Base-by-base conservation (phyloP, 208 protist genomes). In the Entamoeba dispar region DNA sequence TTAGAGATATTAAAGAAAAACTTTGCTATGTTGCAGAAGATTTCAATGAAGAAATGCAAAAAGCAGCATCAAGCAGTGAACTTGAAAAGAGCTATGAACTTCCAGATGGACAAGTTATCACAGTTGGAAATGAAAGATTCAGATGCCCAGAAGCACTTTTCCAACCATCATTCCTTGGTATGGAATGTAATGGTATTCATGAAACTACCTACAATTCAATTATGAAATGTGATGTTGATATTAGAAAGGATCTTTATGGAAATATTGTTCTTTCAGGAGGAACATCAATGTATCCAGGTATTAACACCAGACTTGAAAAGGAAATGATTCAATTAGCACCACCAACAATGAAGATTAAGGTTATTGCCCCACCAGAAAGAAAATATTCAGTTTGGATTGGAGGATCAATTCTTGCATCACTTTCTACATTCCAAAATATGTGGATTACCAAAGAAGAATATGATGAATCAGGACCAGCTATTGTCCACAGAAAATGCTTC, bases 331-430 rank as follows among this genome's bases (percentile, higher is more conserved):
- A n/a, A n/a, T n/a, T n/a, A n/a, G n/a, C n/a, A n/a, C n/a, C n/a
- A n/a, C n/a, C n/a, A n/a, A n/a, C n/a, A n/a, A n/a, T n/a, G n/a
- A n/a, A n/a, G 38, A 50, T 94, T 6, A 93, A 94, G 61, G 93
- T 94, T 93, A 91, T 92, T 92, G 92, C 93, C 4, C 61, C 93
- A 47, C 93, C 93, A 50, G 93, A 94, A 34, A 12, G 93, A 51
- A 94, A 94, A 55, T 94, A 86, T 5, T 90, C 50, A n/a, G 93
- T 91, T 91, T 94, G 93, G 93, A 94, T 94, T 94, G 93, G 93
- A 49, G 93, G 93, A 38, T 94, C 93, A 47, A 94, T 94, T 31
- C 61, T 94, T 47, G 93, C 52, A 0, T 94, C 93, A 31, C 31
- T 94, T 5, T 92, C 7, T 7, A 94, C 93, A 31, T 94, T 94